These are phyloP conservation scores for Oryza glaberrima DNA, from an alignment of 176 grass and related monocot species.

Conservation along the genomic window DNA sequence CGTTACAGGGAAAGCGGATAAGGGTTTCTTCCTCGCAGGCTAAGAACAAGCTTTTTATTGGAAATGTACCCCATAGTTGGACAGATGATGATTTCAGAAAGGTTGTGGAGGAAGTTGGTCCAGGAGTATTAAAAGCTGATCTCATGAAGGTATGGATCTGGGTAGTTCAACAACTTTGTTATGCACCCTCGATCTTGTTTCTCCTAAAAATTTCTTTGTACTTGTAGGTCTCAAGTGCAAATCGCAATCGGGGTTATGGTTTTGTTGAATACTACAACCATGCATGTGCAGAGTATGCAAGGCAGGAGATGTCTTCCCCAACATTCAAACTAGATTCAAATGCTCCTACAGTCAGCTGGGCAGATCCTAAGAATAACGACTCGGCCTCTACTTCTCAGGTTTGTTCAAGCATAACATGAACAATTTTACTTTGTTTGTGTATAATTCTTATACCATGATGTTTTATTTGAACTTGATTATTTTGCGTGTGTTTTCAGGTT, in stretches of 20 bases:
- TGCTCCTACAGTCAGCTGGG: conserved; percentile 84
- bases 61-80: conserved; percentile 86
- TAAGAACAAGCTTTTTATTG: conserved; percentile 91
- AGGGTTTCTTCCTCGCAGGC: conserved; percentile 74
- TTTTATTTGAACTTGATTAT: conserved; percentile 32
- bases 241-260: conserved; percentile 72
- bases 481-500: conserved; percentile 44
- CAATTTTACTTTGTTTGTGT: neutral
- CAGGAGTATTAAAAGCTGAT: conserved; percentile 75
- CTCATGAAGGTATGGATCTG: conserved; percentile 38
- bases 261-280: conserved; percentile 96
- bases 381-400: conserved; percentile 67
- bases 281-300: conserved; percentile 87
- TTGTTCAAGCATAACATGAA: conserved; percentile 33
- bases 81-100: conserved; percentile 72
- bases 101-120: conserved; percentile 71
- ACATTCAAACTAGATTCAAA: conserved; percentile 87
- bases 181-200: conserved; percentile 22
- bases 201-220: conserved; percentile 25
- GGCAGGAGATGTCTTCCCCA: conserved; percentile 76
- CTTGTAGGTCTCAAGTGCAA: conserved; percentile 54
- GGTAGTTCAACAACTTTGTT: conserved; percentile 16
- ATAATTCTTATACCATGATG: conserved; percentile 7
- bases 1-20: conserved; percentile 69
- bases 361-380: conserved; percentile 71